A percentile compares a stretch with the other conserved stretches of the same genome.
phyloP scores from a whole-genome alignment of 345 rosid genomes.

The Mangifera indica region DNA sequence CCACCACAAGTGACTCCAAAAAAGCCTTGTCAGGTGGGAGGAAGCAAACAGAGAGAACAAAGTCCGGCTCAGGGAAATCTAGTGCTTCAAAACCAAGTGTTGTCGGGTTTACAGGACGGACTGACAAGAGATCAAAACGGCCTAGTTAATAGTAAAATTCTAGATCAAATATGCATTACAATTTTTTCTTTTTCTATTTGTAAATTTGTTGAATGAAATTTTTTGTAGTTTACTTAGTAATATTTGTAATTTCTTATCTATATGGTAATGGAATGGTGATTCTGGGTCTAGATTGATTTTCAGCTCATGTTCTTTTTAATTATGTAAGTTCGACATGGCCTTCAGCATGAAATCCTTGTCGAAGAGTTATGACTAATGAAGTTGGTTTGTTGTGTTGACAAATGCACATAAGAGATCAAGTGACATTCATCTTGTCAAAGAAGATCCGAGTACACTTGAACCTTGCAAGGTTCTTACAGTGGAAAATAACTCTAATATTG shows the following conservation, averaged over 20 bases:
- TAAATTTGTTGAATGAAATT: not conserved
- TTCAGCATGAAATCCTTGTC: not conserved
- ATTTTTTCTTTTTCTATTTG: not conserved
- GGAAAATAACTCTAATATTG: not conserved
- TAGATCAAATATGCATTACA: not conserved
- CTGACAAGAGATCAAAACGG: conserved; percentile 40
- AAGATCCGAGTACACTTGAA: too few relatives aligned
- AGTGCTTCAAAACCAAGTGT: conserved; percentile 54
- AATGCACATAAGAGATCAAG: not conserved
- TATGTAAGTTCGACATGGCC: not conserved
- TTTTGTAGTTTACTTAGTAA: not conserved
- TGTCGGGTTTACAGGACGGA: conserved; percentile 71
- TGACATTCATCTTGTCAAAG: not conserved
- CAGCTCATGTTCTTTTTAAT: not conserved
- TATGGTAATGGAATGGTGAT: not conserved
- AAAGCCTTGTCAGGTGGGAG: conserved; percentile 31
- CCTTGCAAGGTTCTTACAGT: not conserved
- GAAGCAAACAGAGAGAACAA: conserved; percentile 21
- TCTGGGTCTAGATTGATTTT: not conserved
- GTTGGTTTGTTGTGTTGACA: not conserved
- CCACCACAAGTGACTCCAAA: conserved; percentile 15
- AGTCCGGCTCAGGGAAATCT: conserved; percentile 20
- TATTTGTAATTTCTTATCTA: not conserved
- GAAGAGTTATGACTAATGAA: not conserved
- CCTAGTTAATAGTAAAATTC: conserved; percentile 26